phyloP scores from a whole-genome alignment of 2,329 filamentous ascomycete species.

The Apiospora phragmitis region DNA sequence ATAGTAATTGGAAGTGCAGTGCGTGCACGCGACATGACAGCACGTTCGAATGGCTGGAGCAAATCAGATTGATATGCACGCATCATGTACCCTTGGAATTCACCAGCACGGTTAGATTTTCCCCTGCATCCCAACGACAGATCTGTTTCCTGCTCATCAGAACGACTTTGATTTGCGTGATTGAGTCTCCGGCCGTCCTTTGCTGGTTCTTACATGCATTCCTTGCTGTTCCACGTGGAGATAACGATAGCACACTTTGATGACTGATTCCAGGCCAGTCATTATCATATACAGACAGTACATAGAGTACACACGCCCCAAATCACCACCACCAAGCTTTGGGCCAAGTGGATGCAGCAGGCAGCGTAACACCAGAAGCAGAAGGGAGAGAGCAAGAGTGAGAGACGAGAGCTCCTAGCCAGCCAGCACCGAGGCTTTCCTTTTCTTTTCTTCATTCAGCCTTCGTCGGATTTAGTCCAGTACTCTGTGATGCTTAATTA shows the following conservation, averaged over 20 bases:
- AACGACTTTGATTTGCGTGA: neutral
- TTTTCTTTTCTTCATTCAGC: neutral
- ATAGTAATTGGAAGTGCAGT: neutral
- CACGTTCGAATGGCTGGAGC: neutral
- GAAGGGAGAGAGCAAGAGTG: neutral
- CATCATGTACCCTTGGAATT: conserved; percentile 2
- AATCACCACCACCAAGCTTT: neutral
- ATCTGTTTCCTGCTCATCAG: neutral
- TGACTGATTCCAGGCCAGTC: neutral
- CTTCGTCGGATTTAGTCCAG: neutral
- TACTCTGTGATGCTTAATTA: neutral
- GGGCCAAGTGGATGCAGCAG: neutral
- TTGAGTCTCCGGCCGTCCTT: neutral
- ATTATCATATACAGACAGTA: neutral
- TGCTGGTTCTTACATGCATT: neutral
- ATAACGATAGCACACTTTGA: neutral
- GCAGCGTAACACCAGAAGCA: neutral
- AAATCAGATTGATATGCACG: neutral
- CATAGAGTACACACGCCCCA: neutral
- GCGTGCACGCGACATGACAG: neutral
- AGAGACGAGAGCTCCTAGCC: neutral
- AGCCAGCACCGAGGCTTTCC: neutral
- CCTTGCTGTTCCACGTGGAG: neutral
- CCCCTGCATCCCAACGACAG: neutral
- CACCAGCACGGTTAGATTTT: neutral